A percentile compares a stretch with the other conserved stretches of the same genome.
These are phyloP conservation scores for Viridothelium virens DNA, from an alignment of 495 filamentous ascomycete species.

Conservation along the genomic window DNA sequence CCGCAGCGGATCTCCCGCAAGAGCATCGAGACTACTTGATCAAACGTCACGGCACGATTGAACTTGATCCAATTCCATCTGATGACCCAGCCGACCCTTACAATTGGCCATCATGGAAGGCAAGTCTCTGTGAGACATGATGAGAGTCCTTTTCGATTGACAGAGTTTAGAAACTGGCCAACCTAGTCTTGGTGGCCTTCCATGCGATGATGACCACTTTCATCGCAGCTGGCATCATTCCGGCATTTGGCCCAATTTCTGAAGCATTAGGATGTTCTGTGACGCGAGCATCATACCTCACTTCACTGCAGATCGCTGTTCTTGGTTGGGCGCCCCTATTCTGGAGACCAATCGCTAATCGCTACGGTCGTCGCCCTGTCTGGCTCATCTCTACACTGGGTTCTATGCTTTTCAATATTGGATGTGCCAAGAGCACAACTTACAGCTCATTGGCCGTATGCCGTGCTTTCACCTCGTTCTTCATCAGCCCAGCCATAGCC, in stretches of 20 bases:
- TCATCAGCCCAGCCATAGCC: constrained; percentile 47
- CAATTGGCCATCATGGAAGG: constrained; percentile 53
- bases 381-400: constrained; percentile 44
- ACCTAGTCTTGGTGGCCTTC: constrained; percentile 48
- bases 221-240: constrained; percentile 47
- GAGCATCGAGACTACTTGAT: constrained; percentile 47
- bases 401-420: constrained; percentile 41
- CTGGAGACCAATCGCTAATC: constrained; percentile 51
- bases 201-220: constrained; percentile 52
- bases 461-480: constrained; percentile 45
- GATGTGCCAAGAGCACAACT: constrained; percentile 39
- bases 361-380: constrained; percentile 48
- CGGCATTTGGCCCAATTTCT: constrained; percentile 44
- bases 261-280: constrained; percentile 38
- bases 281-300: constrained; percentile 44
- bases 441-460: constrained; percentile 41
- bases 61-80: constrained; percentile 47
- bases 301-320: constrained; percentile 45
- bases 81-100: constrained; percentile 47
- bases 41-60: constrained; percentile 47
- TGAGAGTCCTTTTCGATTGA: not conserved
- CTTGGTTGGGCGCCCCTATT: constrained; percentile 44
- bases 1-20: constrained; percentile 20
- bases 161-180: constrained; percentile 43
- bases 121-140: constrained; percentile 22